Conservation (phyloP, 176 grass and related monocot species). For the Hordeum vulgare region MorexV3_pseudomolecules_assembly NC_058522.1:142790253-142790752, state of each 20-base stretch:
- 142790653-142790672: neutral
- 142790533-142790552: neutral
- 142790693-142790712: neutral
- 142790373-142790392: neutral
- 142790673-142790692: neutral
- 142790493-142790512: neutral
- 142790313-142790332: neutral
- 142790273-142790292: neutral
- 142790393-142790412: neutral
- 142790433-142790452: neutral
- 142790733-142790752: neutral
- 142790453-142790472: neutral
- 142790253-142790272: constrained; percentile 64
- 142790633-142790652: neutral
- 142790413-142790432: neutral
- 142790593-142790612: neutral
- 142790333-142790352: neutral
- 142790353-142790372: neutral
- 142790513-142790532: neutral
- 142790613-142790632: neutral
- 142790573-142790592: neutral
- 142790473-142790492: neutral
- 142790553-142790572: neutral
- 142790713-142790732: neutral
- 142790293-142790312: neutral